Evolutionary conservation across 208 protist genomes (phyloP).

Genomic region (Trypanosoma melophagium): DNA sequence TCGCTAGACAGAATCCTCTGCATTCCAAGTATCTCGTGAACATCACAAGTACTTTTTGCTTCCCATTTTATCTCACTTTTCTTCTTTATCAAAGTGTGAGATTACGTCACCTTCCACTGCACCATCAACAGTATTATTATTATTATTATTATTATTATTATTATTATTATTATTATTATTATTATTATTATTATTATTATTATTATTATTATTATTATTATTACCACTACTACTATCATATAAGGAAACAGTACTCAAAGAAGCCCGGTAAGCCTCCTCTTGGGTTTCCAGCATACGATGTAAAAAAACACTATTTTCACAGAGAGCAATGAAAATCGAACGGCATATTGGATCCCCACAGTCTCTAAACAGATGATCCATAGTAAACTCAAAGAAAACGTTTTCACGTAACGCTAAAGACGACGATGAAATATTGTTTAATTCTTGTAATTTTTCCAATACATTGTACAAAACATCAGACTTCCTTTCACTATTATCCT

Average conservation of each 20-base stretch:
- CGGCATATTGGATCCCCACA: neutral
- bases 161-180: neutral
- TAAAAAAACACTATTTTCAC: neutral
- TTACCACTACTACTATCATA: neutral
- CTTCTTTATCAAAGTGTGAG: no score
- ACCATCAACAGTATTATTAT: no score
- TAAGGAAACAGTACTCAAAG: neutral
- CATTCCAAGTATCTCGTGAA: neutral
- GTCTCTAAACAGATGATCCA: slow-evolving; percentile 1
- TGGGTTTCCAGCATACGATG: slow-evolving; percentile 1
- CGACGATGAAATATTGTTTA: slow-evolving; percentile 1
- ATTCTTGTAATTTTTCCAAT: slow-evolving; percentile 2
- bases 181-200: no score
- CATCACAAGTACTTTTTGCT: neutral
- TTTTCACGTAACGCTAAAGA: neutral
- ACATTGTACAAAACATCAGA: slow-evolving; percentile 1
- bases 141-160: neutral
- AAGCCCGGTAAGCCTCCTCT: neutral
- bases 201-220: neutral
- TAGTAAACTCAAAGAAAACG: slow-evolving; percentile 3
- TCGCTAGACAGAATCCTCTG: neutral
- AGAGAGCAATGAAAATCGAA: slow-evolving; percentile 9
- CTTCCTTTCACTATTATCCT: neutral
- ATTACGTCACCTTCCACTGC: no score
- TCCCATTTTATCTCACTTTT: no score